Percentiles rank a stretch among this genome's conserved stretches.
Evolutionary conservation across 2,329 filamentous ascomycete genomes (phyloP).

Genomic region (Cordyceps militaris): DNA sequence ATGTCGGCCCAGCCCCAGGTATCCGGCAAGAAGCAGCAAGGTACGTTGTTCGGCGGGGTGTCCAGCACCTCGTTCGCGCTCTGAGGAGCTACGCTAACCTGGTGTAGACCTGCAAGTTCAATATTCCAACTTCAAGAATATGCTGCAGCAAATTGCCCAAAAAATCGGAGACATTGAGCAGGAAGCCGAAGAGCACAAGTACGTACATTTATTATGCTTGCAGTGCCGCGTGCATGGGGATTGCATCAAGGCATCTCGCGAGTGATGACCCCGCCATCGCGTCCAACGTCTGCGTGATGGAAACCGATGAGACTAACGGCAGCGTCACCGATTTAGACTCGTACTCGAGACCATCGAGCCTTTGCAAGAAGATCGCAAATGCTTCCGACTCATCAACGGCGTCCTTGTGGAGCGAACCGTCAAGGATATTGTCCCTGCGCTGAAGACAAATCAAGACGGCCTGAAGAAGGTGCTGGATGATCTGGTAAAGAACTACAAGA

Average conservation of each 20-base stretch:
- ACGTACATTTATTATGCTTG: conserved; percentile 31
- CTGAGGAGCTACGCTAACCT: conserved; percentile 2
- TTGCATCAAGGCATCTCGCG: background rate
- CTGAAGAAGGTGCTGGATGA: conserved; percentile 91
- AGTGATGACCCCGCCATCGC: background rate
- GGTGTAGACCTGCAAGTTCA: conserved; percentile 66
- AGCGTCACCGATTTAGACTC: conserved; percentile 51
- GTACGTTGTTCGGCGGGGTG: conserved; percentile 33
- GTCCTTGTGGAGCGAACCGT: conserved; percentile 92
- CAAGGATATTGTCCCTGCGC: conserved; percentile 80
- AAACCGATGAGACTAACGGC: background rate
- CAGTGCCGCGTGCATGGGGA: background rate
- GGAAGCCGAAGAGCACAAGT: conserved; percentile 98
- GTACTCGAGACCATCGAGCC: conserved; percentile 88
- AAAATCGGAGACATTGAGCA: conserved; percentile 98
- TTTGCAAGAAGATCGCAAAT: conserved; percentile 79
- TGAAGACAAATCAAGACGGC: conserved; percentile 91
- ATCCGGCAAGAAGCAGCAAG: conserved; percentile 65
- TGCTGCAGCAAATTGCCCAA: conserved; percentile 83
- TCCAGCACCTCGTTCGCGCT: background rate
- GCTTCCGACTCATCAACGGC: conserved; percentile 97
- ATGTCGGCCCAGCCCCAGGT: conserved; percentile 40
- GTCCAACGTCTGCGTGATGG: background rate
- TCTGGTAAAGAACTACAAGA: conserved; percentile 92
- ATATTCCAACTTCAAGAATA: conserved; percentile 71